Percentiles rank a stretch among this genome's conserved stretches.
Conservation (phyloP, 2,329 filamentous ascomycete genomes). For the Ustulina deusta region DNA sequence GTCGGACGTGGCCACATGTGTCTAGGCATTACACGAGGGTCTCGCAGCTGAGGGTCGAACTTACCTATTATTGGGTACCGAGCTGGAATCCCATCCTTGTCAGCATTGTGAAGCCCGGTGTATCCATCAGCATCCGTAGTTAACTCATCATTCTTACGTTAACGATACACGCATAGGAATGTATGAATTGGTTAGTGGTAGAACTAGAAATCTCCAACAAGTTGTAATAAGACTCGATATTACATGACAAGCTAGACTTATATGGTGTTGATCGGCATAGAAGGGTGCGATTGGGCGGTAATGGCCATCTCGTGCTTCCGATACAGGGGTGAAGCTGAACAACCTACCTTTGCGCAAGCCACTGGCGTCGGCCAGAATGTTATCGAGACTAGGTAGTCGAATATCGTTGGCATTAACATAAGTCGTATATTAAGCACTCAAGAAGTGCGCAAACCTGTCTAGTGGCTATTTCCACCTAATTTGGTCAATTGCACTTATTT, state of each 20-base stretch:
- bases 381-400: too few species aligned
- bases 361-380: too few species aligned
- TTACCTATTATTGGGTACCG: neutral
- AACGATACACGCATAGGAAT: too few species aligned
- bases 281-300: neutral
- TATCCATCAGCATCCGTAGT: neutral
- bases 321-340: constrained; percentile 6
- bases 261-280: neutral
- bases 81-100: neutral
- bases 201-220: neutral
- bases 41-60: constrained; percentile 10
- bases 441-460: neutral
- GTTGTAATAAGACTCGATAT: neutral
- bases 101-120: neutral
- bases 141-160: neutral
- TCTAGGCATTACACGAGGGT: neutral
- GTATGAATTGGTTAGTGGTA: neutral
- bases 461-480: neutral
- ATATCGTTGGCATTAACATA: constrained; percentile 1
- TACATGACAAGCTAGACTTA: neutral
- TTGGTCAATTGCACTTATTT: neutral
- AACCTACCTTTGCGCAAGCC: constrained; percentile 2
- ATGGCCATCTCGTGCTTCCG: neutral
- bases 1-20: neutral
- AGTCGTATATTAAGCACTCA: neutral